A percentile compares a stretch with the other conserved stretches of the same genome.
Conservation (phyloP, 805 yeast genomes). For the Ogataea methylovora region DNA sequence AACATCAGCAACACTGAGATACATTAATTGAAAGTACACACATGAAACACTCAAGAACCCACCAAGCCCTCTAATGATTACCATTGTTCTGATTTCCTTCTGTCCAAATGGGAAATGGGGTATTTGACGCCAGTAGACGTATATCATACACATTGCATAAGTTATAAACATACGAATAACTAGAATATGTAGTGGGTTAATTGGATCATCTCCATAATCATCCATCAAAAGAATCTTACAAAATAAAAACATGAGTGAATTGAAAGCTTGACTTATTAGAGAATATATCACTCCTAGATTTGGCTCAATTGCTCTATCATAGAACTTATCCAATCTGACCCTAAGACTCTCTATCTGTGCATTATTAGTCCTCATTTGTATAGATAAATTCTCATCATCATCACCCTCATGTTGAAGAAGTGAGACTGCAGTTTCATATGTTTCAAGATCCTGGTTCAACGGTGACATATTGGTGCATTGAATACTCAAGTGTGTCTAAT, state of each 20-base stretch:
- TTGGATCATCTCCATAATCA: conserved; percentile 46
- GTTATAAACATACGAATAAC: conserved; percentile 75
- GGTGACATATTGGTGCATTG: no score
- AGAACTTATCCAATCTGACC: not conserved
- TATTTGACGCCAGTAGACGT: conserved; percentile 40
- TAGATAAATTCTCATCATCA: no score
- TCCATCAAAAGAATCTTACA: conserved; percentile 72
- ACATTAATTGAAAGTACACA: conserved; percentile 65
- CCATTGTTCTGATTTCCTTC: conserved; percentile 40
- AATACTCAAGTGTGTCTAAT: no score
- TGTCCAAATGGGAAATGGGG: conserved; percentile 70
- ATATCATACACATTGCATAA: conserved; percentile 45
- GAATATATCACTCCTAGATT: conserved; percentile 54
- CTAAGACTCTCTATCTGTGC: no score
- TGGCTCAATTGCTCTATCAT: conserved; percentile 9
- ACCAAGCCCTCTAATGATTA: conserved; percentile 55
- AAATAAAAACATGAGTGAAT: conserved; percentile 67
- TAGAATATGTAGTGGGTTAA: conserved; percentile 74
- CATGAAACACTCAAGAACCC: conserved; percentile 83
- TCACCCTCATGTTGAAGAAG: no score
- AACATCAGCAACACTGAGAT: conserved; percentile 72
- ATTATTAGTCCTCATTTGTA: no score
- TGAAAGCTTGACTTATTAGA: conserved; percentile 61
- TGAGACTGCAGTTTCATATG: no score
- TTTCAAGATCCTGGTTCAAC: no score